phyloP scores from a whole-genome alignment of 768 basidiomycete species.

The Collybiopsis luxurians region DNA sequence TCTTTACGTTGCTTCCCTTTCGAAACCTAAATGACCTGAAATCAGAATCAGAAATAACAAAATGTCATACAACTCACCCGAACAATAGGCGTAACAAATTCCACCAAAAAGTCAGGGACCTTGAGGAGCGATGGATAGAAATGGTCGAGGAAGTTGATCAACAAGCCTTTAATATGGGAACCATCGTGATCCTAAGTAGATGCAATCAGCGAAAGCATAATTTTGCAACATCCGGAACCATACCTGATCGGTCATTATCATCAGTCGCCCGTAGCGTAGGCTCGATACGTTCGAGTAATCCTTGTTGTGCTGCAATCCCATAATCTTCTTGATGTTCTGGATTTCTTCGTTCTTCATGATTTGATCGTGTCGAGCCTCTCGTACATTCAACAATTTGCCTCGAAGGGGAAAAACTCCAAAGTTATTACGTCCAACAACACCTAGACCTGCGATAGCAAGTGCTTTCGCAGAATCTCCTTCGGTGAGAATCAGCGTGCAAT shows the following conservation, averaged over 20 bases:
- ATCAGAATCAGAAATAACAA: too few species aligned
- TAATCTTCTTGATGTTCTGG: conserved; percentile 95
- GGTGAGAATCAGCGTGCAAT: conserved; percentile 94
- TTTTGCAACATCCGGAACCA: conserved; percentile 16
- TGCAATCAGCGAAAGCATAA: neutral
- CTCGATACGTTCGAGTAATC: conserved; percentile 67
- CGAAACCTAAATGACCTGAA: conserved; percentile 50
- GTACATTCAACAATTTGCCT: conserved; percentile 95
- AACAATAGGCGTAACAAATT: conserved; percentile 98
- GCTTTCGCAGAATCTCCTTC: conserved; percentile 99
- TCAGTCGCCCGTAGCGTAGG: conserved; percentile 89
- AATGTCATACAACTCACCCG: conserved; percentile 52
- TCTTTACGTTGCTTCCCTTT: conserved; percentile 78
- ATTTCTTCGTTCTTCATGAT: conserved; percentile 99
- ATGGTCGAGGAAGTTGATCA: conserved; percentile 97
- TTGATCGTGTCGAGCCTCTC: conserved; percentile 93
- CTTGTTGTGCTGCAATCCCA: conserved; percentile 94
- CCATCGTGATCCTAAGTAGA: conserved; percentile 90
- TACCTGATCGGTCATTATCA: conserved; percentile 99
- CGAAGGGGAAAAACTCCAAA: conserved; percentile 98
- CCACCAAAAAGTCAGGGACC: conserved; percentile 89
- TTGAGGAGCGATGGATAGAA: conserved; percentile 94
- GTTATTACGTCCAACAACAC: conserved; percentile 93
- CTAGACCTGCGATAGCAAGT: conserved; percentile 90
- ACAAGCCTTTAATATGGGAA: conserved; percentile 99